Percentiles rank a stretch among this genome's conserved stretches.
phyloP scores from a whole-genome alignment of 2,329 filamentous ascomycete species.

The Pyrenochaeta sp. region DNA sequence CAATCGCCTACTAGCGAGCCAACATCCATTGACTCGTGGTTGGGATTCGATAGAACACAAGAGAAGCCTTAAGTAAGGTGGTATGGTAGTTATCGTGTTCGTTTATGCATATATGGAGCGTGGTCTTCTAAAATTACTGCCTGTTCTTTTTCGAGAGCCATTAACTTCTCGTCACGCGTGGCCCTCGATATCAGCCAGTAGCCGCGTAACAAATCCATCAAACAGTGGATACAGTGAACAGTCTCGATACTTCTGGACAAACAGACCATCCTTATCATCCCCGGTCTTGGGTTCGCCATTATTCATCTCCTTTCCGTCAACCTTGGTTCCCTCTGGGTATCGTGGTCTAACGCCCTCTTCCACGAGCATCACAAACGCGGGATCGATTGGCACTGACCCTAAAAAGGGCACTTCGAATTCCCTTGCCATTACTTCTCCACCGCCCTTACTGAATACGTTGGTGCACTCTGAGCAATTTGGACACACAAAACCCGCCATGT shows the following conservation, averaged over 20 bases:
- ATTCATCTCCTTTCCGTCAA: constrained; percentile 45
- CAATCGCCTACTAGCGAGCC: too few relatives aligned
- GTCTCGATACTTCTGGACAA: constrained; percentile 76
- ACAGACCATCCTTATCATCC: constrained; percentile 41
- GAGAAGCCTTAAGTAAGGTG: too few relatives aligned
- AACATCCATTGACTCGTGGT: too few relatives aligned
- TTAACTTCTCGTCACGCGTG: constrained; percentile 4
- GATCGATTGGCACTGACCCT: constrained; percentile 89
- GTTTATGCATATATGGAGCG: too few relatives aligned
- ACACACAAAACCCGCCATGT: constrained; percentile 94
- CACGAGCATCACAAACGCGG: constrained; percentile 86
- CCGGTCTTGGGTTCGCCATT: constrained; percentile 19
- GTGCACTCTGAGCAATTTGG: constrained; percentile 81
- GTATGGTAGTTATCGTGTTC: too few relatives aligned
- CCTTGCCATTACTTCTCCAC: constrained; percentile 85
- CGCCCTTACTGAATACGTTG: constrained; percentile 91
- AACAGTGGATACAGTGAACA: constrained; percentile 78
- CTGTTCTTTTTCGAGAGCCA: background rate
- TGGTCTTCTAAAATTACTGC: too few relatives aligned
- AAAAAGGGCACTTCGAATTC: constrained; percentile 87
- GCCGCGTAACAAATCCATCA: constrained; percentile 66
- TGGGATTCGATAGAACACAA: too few relatives aligned
- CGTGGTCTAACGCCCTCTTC: constrained; percentile 74
- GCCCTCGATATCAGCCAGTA: constrained; percentile 51
- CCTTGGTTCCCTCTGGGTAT: constrained; percentile 72